These are phyloP conservation scores for Tephrocybe sp. DNA, from an alignment of 768 basidiomycete species.

Conservation along the genomic window DNA sequence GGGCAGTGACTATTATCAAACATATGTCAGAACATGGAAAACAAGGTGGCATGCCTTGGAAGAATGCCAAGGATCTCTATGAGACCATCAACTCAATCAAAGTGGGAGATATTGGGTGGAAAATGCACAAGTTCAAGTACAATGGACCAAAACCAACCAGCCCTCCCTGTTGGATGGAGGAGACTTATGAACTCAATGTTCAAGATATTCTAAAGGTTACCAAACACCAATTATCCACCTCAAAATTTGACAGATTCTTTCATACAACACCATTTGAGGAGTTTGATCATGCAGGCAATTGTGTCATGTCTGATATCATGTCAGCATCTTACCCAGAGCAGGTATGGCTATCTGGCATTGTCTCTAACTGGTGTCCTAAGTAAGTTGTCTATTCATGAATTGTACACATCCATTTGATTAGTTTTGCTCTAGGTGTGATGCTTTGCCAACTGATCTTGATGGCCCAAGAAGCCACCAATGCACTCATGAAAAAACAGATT, in stretches of 20 bases:
- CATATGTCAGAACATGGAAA: neutral
- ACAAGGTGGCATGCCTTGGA: conserved; percentile 15
- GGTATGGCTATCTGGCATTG: conserved; percentile 20
- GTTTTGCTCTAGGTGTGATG: conserved; percentile 5
- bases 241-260: conserved; percentile 15
- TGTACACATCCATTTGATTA: neutral
- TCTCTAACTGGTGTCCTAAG: conserved; percentile 28
- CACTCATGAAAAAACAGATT: conserved; percentile 17
- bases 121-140: conserved; percentile 20
- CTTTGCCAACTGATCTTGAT: conserved; percentile 15
- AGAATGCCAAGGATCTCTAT: conserved; percentile 15
- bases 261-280: conserved; percentile 13
- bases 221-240: conserved; percentile 7
- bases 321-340: conserved; percentile 33
- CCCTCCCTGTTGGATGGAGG: conserved; percentile 2
- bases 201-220: conserved; percentile 5
- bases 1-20: conserved; percentile 6
- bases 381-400: conserved; percentile 7
- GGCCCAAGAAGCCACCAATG: conserved; percentile 16
- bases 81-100: conserved; percentile 11
- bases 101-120: conserved; percentile 24
- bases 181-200: conserved; percentile 8
- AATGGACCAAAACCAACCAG: conserved; percentile 17
- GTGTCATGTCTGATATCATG: conserved; percentile 36
- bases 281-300: conserved; percentile 13